Base-by-base conservation (phyloP, 2,329 filamentous ascomycete species). In the Alternaria sp. region DNA sequence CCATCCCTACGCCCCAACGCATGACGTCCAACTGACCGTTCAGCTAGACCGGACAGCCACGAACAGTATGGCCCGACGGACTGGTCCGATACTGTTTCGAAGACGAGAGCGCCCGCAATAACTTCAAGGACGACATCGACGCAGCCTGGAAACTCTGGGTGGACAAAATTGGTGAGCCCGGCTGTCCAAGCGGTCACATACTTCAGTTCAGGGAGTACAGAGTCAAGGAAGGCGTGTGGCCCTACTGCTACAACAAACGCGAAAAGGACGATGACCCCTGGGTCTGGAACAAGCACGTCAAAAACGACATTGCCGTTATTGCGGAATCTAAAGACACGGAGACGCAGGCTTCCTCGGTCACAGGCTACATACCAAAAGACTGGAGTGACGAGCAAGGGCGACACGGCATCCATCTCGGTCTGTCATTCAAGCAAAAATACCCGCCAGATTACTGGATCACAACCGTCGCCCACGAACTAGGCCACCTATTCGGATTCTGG, bases 121-220 rank as follows among this genome's bases (percentile, higher is more conserved):
- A 61, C 26, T 56, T 61, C 26, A n/a, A 15, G 14, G 15, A 56
- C n/a, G 51, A 55, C 5, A 56, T 56, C 15, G 30, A 56, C 14
- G 58, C 50, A 18, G 58, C 58, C 8, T 55, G 50, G 50, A 61
- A 61, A 33, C 51, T 61, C 6, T 61, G 58, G 58, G 20, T 28
- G 2, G 51, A 61, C 23, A 55, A 37, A n/a, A 55, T 60, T 4
- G 41, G 58, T 5, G 25, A 55, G 9, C 49, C 49, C 9, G 37
- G 58, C 5, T 25, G 37, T 11, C 23, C 20, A 18, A 56, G 43
- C 23, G 58, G 58, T 8, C 51, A 61, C 44, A 25, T n/a, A 15
- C 58, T 61, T 7, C n/a, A 26, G 14, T 55, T 61, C 43, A 53
- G 30, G 10, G 58, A 61, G 43, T 56, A 56, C 51, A 26, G 30